Base-by-base conservation (phyloP, 768 basidiomycete genomes). In the Naganishia kalamii region DNA sequence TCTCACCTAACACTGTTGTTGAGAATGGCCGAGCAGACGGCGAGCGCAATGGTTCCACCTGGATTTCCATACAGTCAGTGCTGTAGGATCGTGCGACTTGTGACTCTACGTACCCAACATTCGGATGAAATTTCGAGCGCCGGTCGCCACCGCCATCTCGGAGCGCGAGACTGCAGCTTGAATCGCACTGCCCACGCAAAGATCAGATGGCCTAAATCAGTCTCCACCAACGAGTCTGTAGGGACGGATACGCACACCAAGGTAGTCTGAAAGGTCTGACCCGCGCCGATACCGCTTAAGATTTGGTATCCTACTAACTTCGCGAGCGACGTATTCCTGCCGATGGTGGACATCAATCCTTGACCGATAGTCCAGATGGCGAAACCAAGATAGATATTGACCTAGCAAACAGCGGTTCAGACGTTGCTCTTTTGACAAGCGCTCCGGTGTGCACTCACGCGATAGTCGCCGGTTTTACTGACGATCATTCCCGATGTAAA, bases 81-180 rank as follows among this genome's bases (percentile, higher is more conserved):
- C 17, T 8, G 7, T 27, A 27, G 3, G 4, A 57, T 27, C 4
- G 1, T 25, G 8, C 12, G 10, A 40, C 2, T 2, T 10, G n/a
- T 30, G 10, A 19, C n/a, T 29, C 13, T 13, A 32, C 25, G 21
- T 57, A 57, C 54, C 23, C 21, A 21, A 79, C 62, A 85, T 78
- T 17, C 88, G 82, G 52, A 88, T 80, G 68, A 89, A 88, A 43
- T 60, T 65, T 60, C 63, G 54, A 0, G 84, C 62, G 0, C 75
- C 85, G 0, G 88, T 89, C 0, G 88, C 87, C 10, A 87, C 86
- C 0, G 86, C 86, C 87, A 89, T 88, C 66, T 90, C 88, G 43
- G 80, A 81, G 41, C 88, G 78, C 0, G 83, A 76, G 0, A 89
- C 88, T 27, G 86, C 85, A 0, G 87, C 87, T 72, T 90, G 88